Base-by-base conservation (phyloP, 148 eudicot species). In the Tetragonia tetragonoides region DNA sequence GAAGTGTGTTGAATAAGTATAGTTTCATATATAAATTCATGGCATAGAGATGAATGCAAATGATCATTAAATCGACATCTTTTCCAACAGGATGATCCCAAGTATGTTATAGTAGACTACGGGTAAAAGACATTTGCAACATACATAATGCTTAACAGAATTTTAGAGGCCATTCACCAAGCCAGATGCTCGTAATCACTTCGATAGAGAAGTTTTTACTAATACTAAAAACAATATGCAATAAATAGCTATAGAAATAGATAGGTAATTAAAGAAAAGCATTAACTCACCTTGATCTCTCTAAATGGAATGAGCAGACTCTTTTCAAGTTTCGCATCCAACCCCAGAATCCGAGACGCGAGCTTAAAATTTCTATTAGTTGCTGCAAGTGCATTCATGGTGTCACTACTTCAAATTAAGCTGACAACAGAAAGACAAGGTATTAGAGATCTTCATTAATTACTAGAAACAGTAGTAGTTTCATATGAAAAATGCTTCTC, bases 361-460 rank as follows among this genome's bases (percentile, higher is more conserved):
- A 83, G 89, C 88, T 82, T 91, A 79, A 93, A 95, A 73, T 95
- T 95, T 77, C 99, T 81, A 86, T 93, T 95, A 69, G 99, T 95
- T 68, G 99, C 99, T 51, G 97, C 97, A 72, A 96, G 91, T 38
- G 99, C 99, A 70, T 96, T 96, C 99, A 96, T 96, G 76, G 53
- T 83, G 85, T 47, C 34, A 51, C 62, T 5, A 40, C 70, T 42
- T 69, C 70, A 24, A 69, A 49, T 56, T 24, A 72, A 64, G 70
- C 81, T 72, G 72, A 46, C 21, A 68, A 56, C 64, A 62, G 60
- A 65, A 44, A 70, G 4, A 53, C 47, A 74, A 6, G 42, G 14
- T 18, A 40, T 14, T 34, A 74, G 75, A 34, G 46, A 67, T 59
- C 39, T 64, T 63, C 17, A 38, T 28, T 18, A 57, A 57, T n/a